These are phyloP conservation scores for Pythium monospermum DNA, from an alignment of 352 stramenopile species.

Conservation along the genomic window DNA sequence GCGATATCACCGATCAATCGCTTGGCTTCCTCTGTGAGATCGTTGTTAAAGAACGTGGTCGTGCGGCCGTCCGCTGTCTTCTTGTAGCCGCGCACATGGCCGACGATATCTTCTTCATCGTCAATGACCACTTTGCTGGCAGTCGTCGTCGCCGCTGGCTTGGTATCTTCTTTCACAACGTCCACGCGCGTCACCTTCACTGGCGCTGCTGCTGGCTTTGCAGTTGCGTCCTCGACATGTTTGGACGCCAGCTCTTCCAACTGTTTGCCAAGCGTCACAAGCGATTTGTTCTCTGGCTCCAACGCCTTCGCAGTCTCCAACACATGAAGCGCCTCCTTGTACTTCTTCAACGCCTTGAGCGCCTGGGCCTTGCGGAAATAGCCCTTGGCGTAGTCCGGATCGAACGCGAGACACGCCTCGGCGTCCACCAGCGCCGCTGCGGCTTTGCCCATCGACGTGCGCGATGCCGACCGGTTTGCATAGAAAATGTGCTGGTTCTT, in stretches of 20 bases:
- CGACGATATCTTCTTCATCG: constrained; percentile 59
- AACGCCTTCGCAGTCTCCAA: constrained; percentile 58
- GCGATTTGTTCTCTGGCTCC: constrained; percentile 73
- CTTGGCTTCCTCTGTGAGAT: constrained; percentile 96
- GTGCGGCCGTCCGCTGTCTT: constrained; percentile 95
- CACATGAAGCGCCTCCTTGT: constrained; percentile 50
- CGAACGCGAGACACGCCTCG: constrained; percentile 49
- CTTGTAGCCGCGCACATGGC: constrained; percentile 92
- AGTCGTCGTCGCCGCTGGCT: not conserved
- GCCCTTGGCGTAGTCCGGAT: constrained; percentile 72
- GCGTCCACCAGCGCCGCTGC: constrained; percentile 63
- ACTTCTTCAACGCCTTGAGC: constrained; percentile 64
- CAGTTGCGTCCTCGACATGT: constrained; percentile 51
- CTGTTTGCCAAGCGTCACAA: constrained; percentile 54
- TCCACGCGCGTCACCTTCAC: constrained; percentile 50
- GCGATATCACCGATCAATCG: constrained; percentile 96
- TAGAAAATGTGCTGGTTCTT: constrained; percentile 82
- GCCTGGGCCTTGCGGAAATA: constrained; percentile 83
- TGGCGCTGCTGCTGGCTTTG: constrained; percentile 18
- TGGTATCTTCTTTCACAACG: constrained; percentile 23
- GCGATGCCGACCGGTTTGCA: constrained; percentile 85
- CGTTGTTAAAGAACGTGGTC: constrained; percentile 99
- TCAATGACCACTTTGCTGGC: constrained; percentile 30
- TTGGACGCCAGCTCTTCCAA: constrained; percentile 57
- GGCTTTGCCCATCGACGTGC: constrained; percentile 75